phyloP scores from a whole-genome alignment of 768 basidiomycete genomes.

The Suillus alpinus region DNA sequence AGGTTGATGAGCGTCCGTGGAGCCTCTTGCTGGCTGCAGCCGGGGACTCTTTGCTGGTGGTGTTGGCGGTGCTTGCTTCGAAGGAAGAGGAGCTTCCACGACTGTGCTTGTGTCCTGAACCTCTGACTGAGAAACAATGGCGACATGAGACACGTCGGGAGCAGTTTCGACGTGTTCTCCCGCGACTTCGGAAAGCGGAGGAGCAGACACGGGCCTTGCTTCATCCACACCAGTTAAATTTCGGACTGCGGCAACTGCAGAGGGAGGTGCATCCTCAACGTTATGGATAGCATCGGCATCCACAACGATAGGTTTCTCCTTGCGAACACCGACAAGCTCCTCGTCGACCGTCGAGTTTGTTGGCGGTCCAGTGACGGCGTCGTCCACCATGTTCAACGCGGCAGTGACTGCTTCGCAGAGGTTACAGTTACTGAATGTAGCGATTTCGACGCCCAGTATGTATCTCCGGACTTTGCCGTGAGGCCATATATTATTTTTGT shows the following conservation, averaged over 20 bases:
- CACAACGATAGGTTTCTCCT: constrained; percentile 10
- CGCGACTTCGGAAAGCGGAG: not conserved
- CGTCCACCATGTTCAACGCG: not conserved
- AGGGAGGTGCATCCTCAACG: not conserved
- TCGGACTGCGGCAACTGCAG: not conserved
- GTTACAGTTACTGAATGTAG: not conserved
- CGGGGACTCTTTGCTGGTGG: constrained; percentile 3
- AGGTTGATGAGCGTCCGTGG: not conserved
- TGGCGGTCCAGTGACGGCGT: constrained; percentile 19
- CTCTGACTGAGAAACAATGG: not conserved
- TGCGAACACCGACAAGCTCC: constrained; percentile 6
- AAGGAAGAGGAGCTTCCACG: not conserved
- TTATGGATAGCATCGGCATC: not conserved
- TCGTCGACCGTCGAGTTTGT: constrained; percentile 14
- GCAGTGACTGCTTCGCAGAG: not conserved
- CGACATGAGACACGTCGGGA: not conserved
- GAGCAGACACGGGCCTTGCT: not conserved
- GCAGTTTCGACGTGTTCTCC: not conserved
- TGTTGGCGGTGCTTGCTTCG: constrained; percentile 8
- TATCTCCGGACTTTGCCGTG: constrained; percentile 27
- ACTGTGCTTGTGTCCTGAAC: not conserved
- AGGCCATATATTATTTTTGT: not conserved
- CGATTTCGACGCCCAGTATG: not conserved
- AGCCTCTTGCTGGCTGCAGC: constrained; percentile 4
- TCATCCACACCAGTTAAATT: not conserved